Percentiles rank a stretch among this genome's conserved stretches.
phyloP scores from a whole-genome alignment of 768 basidiomycete species.

The Podaxis sp. region DNA sequence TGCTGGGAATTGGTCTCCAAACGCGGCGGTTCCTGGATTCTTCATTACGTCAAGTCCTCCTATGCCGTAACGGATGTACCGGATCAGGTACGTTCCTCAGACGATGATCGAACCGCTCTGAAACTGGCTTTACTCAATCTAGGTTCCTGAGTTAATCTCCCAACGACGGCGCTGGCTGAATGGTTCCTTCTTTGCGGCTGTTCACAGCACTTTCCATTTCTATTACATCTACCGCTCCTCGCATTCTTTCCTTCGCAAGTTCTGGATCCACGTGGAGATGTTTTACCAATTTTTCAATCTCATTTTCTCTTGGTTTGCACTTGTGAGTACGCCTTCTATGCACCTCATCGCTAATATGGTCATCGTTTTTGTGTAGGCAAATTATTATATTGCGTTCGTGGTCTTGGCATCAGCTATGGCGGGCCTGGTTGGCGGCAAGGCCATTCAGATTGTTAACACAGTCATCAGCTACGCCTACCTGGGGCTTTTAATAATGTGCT shows the following conservation, averaged over 20 bases:
- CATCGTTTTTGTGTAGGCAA: constrained; percentile 46
- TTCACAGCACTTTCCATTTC: constrained; percentile 91
- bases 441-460: constrained; percentile 69
- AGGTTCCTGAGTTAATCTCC: constrained; percentile 90
- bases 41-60: constrained; percentile 96
- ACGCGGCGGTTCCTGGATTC: constrained; percentile 80
- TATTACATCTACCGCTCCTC: constrained; percentile 92
- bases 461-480: constrained; percentile 86
- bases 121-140: not conserved
- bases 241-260: constrained; percentile 77
- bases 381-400: constrained; percentile 87
- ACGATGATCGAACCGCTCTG: not conserved
- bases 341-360: not conserved
- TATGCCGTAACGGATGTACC: constrained; percentile 93
- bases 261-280: constrained; percentile 94
- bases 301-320: constrained; percentile 88
- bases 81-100: constrained; percentile 54
- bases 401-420: constrained; percentile 77
- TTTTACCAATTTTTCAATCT: constrained; percentile 88
- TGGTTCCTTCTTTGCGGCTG: constrained; percentile 96
- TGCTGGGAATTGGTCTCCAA: constrained; percentile 99
- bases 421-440: constrained; percentile 41
- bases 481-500: constrained; percentile 82
- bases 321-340: constrained; percentile 40
- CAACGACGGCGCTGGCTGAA: constrained; percentile 97